Evolutionary conservation across 1,139 yeast genomes (phyloP).

Genomic region (Geotrichum phurueaensis): DNA sequence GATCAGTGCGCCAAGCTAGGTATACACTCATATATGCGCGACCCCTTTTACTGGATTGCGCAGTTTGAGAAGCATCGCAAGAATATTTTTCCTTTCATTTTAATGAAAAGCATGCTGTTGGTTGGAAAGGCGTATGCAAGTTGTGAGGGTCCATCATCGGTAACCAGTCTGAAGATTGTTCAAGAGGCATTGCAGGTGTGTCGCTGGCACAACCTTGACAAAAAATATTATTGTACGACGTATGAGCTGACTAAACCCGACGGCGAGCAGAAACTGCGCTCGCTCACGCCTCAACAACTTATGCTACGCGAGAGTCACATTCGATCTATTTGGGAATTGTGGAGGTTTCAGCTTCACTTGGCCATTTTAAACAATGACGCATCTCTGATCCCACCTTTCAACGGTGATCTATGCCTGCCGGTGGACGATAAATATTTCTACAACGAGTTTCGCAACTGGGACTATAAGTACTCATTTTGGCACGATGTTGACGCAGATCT

Average conservation of each 20-base stretch:
- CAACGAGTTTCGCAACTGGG: conserved; percentile 21
- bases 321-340: conserved; percentile 23
- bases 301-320: conserved; percentile 18
- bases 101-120: conserved; percentile 20
- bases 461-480: conserved; percentile 19
- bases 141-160: conserved; percentile 11
- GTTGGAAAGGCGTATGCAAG: conserved; percentile 16
- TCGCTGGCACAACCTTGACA: conserved; percentile 14
- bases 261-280: background rate
- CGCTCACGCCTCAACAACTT: conserved; percentile 15
- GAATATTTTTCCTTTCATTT: conserved; percentile 15
- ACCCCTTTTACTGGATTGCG: conserved; percentile 27
- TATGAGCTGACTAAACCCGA: conserved; percentile 4
- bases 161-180: background rate
- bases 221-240: conserved; percentile 18
- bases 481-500: conserved; percentile 22
- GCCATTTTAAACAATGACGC: conserved; percentile 8
- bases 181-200: conserved; percentile 8
- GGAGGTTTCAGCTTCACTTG: conserved; percentile 20
- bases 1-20: conserved; percentile 9
- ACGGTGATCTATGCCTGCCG: conserved; percentile 22
- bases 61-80: conserved; percentile 22
- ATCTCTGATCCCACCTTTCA: conserved; percentile 17
- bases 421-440: conserved; percentile 19
- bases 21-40: conserved; percentile 21